Conservation (phyloP, 306 rosid species). For the Benincasa hispida region DNA sequence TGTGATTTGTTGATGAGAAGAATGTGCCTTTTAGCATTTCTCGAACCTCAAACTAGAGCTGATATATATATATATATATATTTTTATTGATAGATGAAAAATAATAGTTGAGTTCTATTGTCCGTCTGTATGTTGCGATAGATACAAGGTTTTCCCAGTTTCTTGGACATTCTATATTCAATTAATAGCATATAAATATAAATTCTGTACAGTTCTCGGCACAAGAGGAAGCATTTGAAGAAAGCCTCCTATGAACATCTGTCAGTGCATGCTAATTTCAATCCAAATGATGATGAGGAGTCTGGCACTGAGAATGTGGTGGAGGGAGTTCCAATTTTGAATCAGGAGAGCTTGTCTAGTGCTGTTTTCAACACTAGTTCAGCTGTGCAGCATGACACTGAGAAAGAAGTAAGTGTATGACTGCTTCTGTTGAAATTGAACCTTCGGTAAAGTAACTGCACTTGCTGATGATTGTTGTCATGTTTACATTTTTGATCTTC, state of each 20-base stretch:
- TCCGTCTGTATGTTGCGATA: background rate
- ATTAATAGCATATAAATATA: background rate
- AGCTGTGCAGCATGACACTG: conserved; percentile 9
- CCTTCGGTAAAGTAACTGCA: conserved; percentile 31
- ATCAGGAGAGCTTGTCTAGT: conserved; percentile 19
- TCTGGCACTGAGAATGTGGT: conserved; percentile 17
- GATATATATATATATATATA: background rate
- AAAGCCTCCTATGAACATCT: conserved; percentile 33
- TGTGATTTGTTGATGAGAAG: background rate
- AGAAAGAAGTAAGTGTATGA: conserved; percentile 16
- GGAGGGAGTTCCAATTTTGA: conserved; percentile 16
- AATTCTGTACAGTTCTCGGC: conserved; percentile 36
- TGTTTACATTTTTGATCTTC: background rate
- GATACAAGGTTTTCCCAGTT: background rate
- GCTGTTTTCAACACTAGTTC: conserved; percentile 12
- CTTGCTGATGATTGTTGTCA: background rate
- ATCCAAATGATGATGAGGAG: conserved; percentile 31
- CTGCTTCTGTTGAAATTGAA: conserved; percentile 17
- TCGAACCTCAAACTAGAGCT: background rate
- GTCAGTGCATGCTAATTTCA: conserved; percentile 25
- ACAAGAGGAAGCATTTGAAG: conserved; percentile 43
- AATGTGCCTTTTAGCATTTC: background rate
- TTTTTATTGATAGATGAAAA: too few species aligned
- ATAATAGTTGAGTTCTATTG: background rate
- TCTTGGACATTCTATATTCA: background rate